Base-by-base conservation (phyloP, 202 grass and related monocot genomes). In the Cymbopogon flexuosus region DNA sequence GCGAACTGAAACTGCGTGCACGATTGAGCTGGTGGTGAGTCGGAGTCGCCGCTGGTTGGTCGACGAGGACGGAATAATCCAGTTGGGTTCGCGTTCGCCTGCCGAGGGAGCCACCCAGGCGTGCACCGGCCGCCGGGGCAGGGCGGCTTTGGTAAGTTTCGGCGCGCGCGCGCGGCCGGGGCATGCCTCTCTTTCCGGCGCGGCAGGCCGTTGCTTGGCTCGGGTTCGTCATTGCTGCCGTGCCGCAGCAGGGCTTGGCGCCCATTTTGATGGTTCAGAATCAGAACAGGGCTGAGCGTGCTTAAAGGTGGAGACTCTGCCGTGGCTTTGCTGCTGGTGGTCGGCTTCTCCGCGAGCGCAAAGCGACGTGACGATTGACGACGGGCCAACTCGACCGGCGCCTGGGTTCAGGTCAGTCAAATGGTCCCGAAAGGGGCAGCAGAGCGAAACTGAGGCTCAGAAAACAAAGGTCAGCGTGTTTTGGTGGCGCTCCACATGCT, bases 131-230 rank as follows among this genome's bases (percentile, higher is more conserved):
- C 27, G 27, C 27, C 27, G 27, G 27, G 27, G 27, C 27, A 27
- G 7, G 54, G 54, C 73, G 79, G n/a, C 86, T 88, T 88, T 88
- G 69, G 75, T 84, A 88, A 84, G 81, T 88, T 88, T 88, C 86
- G 75, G 1, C 69, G 27, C 36, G 35, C 31, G 30, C 8, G 21
- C 11, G 37, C 36, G 35, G 27, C 31, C 45, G 47, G 45, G 45
- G 45, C 14, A 14, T 2, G 19, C 14, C 21, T 61, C 57, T 11
- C 79, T n/a, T 77, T 70, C 22, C 29, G 64, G 39, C 63, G 27
- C 8, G 1, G 60, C 0, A 2, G 1, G 27, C 6, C 5, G 31
- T 43, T 34, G 52, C 58, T 52, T 63, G 18, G 56, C 13, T 2
- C 19, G 46, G 71, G 19, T 47, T 46, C 3, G 62, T n/a, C n/a